Conservation (phyloP, 176 grass and related monocot genomes). For the Avena insularis region DNA sequence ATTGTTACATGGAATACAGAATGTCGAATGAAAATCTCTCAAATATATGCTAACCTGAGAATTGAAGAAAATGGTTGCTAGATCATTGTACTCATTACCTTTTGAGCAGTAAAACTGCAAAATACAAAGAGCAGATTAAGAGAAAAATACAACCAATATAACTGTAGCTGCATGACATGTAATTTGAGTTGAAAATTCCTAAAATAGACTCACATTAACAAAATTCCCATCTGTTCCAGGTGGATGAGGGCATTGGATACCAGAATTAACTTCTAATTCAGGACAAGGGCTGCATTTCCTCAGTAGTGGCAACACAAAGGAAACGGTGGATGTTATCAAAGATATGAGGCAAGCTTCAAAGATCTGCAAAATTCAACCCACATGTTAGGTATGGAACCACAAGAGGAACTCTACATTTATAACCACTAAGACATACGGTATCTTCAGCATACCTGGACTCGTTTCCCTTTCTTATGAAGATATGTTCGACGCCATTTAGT, state of each 20-base stretch:
- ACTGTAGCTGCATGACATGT: conserved; percentile 2
- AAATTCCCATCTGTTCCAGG: conserved; percentile 99
- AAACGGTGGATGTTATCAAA: conserved; percentile 81
- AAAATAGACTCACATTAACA: conserved; percentile 76
- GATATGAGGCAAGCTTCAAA: conserved; percentile 97
- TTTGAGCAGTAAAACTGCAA: conserved; percentile 96
- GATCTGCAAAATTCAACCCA: conserved; percentile 60
- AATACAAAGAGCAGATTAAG: conserved; percentile 40
- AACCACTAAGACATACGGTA: conserved; percentile 16
- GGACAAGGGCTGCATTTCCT: conserved; percentile 94
- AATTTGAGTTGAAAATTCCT: conserved; percentile 30
- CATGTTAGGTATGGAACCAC: conserved; percentile 28
- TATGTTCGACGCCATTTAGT: conserved; percentile 86
- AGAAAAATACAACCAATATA: conserved; percentile 2
- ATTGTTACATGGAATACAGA: conserved; percentile 37
- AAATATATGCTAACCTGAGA: conserved; percentile 71
- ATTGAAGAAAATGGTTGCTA: conserved; percentile 99
- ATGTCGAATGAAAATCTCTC: conserved; percentile 1
- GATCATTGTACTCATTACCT: conserved; percentile 96
- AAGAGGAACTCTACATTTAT: neutral
- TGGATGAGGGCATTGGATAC: conserved; percentile 93
- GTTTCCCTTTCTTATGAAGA: conserved; percentile 94
- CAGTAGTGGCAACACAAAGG: conserved; percentile 88
- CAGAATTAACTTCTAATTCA: conserved; percentile 73
- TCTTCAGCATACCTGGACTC: conserved; percentile 69